These are phyloP conservation scores for Solanum sparsipilum DNA, from an alignment of 257 asterid genomes.

Conservation along the genomic window DNA sequence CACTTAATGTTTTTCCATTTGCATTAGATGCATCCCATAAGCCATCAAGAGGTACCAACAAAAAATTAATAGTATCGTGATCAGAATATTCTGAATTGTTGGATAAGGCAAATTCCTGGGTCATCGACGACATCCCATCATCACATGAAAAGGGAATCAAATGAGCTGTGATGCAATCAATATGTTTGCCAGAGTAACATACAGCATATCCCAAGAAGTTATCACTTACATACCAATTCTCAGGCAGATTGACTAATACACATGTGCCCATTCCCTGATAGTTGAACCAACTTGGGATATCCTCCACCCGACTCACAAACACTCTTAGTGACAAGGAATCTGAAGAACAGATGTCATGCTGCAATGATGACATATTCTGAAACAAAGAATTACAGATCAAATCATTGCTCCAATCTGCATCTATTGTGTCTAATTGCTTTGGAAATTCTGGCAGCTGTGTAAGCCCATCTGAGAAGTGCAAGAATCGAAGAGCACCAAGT, in stretches of 20 bases:
- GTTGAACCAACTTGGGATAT: neutral
- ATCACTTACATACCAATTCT: neutral
- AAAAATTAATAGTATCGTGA: no score
- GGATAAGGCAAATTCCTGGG: neutral
- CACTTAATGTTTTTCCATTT: no score
- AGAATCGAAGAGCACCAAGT: no score
- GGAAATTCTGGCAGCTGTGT: neutral
- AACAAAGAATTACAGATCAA: neutral
- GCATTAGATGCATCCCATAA: no score
- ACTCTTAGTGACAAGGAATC: neutral
- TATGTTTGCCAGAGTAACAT: neutral
- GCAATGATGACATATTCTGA: neutral
- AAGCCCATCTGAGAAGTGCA: neutral
- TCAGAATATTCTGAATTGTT: no score
- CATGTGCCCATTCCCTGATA: neutral
- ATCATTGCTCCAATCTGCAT: neutral
- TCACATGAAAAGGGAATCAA: neutral
- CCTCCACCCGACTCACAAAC: neutral
- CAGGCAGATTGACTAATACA: neutral
- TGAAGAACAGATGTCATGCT: neutral
- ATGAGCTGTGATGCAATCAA: neutral
- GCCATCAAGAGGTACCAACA: no score
- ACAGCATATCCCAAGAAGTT: neutral
- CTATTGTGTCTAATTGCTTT: accelerated
- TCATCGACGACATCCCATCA: neutral